Conservation (phyloP, 2,329 filamentous ascomycete species). For the Fusarium sp. region DNA sequence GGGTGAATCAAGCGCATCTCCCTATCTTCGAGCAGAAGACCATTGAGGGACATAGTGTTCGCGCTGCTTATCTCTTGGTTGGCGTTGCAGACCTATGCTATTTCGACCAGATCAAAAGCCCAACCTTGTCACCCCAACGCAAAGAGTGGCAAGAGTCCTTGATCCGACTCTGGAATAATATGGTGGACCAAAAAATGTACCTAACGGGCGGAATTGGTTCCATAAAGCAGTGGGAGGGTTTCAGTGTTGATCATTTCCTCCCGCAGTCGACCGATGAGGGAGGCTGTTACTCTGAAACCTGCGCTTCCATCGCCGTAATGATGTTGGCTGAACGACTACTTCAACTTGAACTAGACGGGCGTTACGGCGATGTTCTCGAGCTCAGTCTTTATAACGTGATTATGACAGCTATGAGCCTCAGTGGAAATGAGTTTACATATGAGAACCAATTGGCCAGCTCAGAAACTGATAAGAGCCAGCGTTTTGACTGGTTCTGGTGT, state of each 20-base stretch:
- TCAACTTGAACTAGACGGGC: slow-evolving; percentile 66
- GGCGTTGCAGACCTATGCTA: slow-evolving; percentile 68
- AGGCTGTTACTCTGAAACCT: slow-evolving; percentile 35
- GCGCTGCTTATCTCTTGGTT: slow-evolving; percentile 73
- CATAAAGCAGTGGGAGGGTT: slow-evolving; percentile 53
- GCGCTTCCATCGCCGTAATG: slow-evolving; percentile 62
- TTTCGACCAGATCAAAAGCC: slow-evolving; percentile 33
- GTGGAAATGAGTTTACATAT: slow-evolving; percentile 73
- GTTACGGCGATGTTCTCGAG: slow-evolving; percentile 73
- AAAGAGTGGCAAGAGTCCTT: slow-evolving; percentile 57
- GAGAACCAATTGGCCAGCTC: slow-evolving; percentile 71
- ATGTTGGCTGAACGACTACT: slow-evolving; percentile 72
- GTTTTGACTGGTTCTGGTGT: slow-evolving; percentile 58
- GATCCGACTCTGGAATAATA: slow-evolving; percentile 70
- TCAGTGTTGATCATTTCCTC: slow-evolving; percentile 41
- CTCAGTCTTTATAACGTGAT: slow-evolving; percentile 73
- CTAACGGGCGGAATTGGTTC: slow-evolving; percentile 73
- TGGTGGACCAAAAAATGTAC: slow-evolving; percentile 74
- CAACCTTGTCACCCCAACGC: slow-evolving; percentile 34
- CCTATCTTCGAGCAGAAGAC: slow-evolving; percentile 62
- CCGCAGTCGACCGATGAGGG: slow-evolving; percentile 27
- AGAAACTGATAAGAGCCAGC: background rate
- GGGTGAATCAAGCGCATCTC: slow-evolving; percentile 71
- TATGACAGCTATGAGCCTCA: slow-evolving; percentile 69
- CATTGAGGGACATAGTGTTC: slow-evolving; percentile 70